These are phyloP conservation scores for Ehretia macrophylla DNA, from an alignment of 257 asterid genomes.

Conservation along the genomic window DNA sequence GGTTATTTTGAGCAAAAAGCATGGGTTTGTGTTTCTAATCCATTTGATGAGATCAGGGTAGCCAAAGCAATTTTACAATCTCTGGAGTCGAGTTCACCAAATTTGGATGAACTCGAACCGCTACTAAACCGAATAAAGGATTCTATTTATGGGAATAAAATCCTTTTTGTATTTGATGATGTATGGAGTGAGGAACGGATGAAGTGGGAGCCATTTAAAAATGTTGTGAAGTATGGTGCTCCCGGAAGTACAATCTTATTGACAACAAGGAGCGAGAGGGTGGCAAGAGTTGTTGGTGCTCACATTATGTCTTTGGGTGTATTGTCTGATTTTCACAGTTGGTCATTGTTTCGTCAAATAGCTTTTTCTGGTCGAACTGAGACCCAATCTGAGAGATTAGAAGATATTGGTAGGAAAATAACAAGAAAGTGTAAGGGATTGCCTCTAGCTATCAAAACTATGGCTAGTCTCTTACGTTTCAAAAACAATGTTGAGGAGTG, in stretches of 20 bases:
- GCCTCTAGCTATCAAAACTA: slow-evolving; percentile 25
- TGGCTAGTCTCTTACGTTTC: slow-evolving; percentile 22
- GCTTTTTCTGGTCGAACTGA: slow-evolving; percentile 12
- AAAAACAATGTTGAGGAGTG: slow-evolving; percentile 16
- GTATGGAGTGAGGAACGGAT: slow-evolving; percentile 24
- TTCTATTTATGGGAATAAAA: slow-evolving; percentile 14
- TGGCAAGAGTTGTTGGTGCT: slow-evolving; percentile 13
- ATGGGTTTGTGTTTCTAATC: slow-evolving; percentile 10
- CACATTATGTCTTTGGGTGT: background rate
- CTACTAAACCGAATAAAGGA: slow-evolving; percentile 7
- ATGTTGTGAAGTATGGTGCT: slow-evolving; percentile 13
- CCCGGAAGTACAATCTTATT: slow-evolving; percentile 25
- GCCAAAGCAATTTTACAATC: slow-evolving; percentile 9
- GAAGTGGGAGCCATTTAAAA: slow-evolving; percentile 17
- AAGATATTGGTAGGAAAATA: slow-evolving; percentile 19
- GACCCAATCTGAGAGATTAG: slow-evolving; percentile 12
- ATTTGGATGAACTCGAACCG: slow-evolving; percentile 12
- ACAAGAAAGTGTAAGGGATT: slow-evolving; percentile 27
- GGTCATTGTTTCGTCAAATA: slow-evolving; percentile 24
- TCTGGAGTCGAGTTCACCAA: background rate
- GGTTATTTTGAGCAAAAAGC: background rate
- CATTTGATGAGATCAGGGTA: slow-evolving; percentile 1
- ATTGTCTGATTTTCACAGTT: slow-evolving; percentile 17
- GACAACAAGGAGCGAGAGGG: slow-evolving; percentile 21
- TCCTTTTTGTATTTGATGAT: slow-evolving; percentile 23